These are phyloP conservation scores for Eucalyptus urophylla DNA, from an alignment of 345 rosid species.

Conservation along the genomic window DNA sequence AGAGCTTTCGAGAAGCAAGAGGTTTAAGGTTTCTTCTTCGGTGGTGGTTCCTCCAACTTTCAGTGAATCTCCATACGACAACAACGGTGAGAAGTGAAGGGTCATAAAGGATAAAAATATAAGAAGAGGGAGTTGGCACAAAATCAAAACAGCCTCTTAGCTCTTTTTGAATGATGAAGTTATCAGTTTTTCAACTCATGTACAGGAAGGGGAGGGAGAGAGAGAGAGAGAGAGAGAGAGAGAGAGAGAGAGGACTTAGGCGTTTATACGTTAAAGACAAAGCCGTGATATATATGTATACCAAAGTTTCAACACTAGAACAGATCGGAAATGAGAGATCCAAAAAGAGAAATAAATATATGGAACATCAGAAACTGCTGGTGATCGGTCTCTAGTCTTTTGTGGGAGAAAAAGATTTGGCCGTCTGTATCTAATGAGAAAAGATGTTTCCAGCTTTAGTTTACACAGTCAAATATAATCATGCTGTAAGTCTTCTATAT, in stretches of 20 bases:
- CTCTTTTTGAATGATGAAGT: neutral
- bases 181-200: neutral
- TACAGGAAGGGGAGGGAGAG: neutral
- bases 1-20: conserved; percentile 38
- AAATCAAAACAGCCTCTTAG: neutral
- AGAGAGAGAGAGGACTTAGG: neutral
- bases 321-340: neutral
- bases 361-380: neutral
- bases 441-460: neutral
- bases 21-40: conserved; percentile 56
- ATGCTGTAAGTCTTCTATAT: neutral
- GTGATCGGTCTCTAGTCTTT: neutral
- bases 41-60: conserved; percentile 53
- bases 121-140: neutral
- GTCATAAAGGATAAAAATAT: neutral
- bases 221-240: too few species aligned
- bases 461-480: neutral
- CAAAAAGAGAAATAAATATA: neutral
- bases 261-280: neutral
- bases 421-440: neutral
- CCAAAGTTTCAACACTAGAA: neutral
- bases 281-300: neutral
- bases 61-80: conserved; percentile 10
- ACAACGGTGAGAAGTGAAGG: neutral
- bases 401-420: neutral